Evolutionary conservation across 345 rosid genomes (phyloP).

Genomic region (Gossypioides kirkii): DNA sequence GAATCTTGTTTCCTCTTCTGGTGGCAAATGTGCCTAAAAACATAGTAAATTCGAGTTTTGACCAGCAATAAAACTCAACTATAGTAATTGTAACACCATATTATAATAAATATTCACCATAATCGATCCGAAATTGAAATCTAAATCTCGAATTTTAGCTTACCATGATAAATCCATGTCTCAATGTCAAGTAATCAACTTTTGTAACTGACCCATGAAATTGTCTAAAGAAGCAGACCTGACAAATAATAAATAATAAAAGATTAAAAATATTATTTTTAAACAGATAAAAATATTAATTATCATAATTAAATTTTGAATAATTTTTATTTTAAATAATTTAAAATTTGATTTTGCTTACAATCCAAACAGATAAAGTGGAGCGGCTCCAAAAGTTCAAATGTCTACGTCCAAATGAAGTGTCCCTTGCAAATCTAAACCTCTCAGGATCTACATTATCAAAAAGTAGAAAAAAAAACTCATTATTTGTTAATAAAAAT

Average conservation of each 20-base stretch:
- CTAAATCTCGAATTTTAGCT: neutral
- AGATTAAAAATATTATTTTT: too few relatives aligned
- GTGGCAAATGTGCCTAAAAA: conserved; percentile 85
- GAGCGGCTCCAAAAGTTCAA: conserved; percentile 65
- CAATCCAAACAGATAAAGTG: conserved; percentile 66
- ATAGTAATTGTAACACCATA: neutral
- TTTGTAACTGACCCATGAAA: conserved; percentile 79
- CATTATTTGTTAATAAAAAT: too few relatives aligned
- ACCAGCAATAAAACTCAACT: neutral
- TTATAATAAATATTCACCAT: too few relatives aligned
- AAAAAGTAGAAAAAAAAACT: neutral
- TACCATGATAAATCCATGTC: conserved; percentile 94
- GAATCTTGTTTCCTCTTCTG: conserved; percentile 55
- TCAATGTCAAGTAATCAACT: conserved; percentile 72
- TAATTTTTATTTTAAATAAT: too few relatives aligned
- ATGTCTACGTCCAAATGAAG: conserved; percentile 88
- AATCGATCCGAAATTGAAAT: neutral
- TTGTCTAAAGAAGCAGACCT: conserved; percentile 94
- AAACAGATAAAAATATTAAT: too few relatives aligned
- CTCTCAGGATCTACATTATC: conserved; percentile 73
- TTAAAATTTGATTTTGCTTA: conserved; percentile 27
- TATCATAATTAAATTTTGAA: too few relatives aligned
- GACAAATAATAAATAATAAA: conserved; percentile 4
- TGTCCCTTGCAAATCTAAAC: conserved; percentile 88
- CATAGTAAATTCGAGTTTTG: neutral